A percentile compares a stretch with the other conserved stretches of the same genome.
phyloP scores from a whole-genome alignment of 106 monocot genomes.

The Xerophyta viscosa region DNA sequence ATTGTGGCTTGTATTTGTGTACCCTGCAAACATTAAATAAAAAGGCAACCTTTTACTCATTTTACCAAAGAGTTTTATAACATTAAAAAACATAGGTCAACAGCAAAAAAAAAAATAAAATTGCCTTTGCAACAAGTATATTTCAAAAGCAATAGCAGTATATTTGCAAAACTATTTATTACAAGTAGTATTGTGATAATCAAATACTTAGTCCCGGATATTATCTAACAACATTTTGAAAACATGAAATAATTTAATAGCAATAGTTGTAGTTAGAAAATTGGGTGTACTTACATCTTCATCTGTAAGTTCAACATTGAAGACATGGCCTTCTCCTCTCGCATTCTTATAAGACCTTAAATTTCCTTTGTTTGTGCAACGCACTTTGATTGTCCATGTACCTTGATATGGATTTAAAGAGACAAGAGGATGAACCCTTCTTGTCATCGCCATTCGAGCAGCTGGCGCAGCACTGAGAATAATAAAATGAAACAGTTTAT shows the following conservation, averaged over 20 bases:
- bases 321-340: conserved; percentile 78
- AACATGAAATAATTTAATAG: too few species aligned
- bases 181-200: too few species aligned
- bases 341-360: conserved; percentile 80
- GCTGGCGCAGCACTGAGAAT: conserved; percentile 65
- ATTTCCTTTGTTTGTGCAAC: conserved; percentile 80
- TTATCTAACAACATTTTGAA: too few species aligned
- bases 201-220: too few species aligned
- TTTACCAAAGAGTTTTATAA: background rate
- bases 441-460: conserved; percentile 77
- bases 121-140: too few species aligned
- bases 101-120: too few species aligned
- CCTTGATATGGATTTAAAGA: conserved; percentile 98
- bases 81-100: background rate
- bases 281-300: conserved; percentile 86
- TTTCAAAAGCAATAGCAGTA: too few species aligned
- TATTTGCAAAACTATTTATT: too few species aligned
- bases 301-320: conserved; percentile 91
- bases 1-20: conserved; percentile 92
- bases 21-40: conserved; percentile 30
- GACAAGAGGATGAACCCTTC: conserved; percentile 84
- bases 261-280: too few species aligned
- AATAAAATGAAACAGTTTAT: too few species aligned
- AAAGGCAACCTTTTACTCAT: background rate
- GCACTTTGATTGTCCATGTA: conserved; percentile 94